Evolutionary conservation across 2,329 filamentous ascomycete genomes (phyloP), one percentile per base, ranked within the genome.

Genomic region (Fusarium piperis): DNA sequence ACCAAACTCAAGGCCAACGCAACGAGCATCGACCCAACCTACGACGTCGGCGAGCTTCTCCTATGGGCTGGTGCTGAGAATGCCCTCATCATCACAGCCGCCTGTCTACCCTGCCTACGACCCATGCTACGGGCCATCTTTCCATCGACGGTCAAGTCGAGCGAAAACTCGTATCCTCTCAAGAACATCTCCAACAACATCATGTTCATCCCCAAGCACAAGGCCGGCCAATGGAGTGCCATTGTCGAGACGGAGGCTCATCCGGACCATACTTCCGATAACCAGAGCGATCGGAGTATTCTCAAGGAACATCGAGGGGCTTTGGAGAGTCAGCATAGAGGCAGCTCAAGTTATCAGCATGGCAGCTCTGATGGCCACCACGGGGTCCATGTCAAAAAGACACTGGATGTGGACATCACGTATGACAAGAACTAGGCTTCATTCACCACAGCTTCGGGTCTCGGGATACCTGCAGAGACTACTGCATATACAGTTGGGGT

Each of bases 181-280:
- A 70, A 70, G 2, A 61, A 70, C 10, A 56, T 72, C 2, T 64
- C 67, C 1, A 72, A 72, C 0, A 70, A 70, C 15, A 48, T 70
- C 16, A 67, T 72, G 56, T 72, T 72, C n/a, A 71, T 72, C 11
- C 66, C 70, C 6, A 72, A 72, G 46, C 48, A 72, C 18, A 72
- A 67, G 18, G 66, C 62, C 15, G 69, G 70, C 0, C 70, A 72
- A 38, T 72, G 70, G 70, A 72, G 59, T n/a, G 66, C 70, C 3
- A 46, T 72, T 6, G 33, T 72, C 2, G 62, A 72, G 36, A 72
- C 62, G 0, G 70, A 72, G 23, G 66, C 59, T 0, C 62, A 60
- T 7, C 70, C 59, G 0, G 70, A 73, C 3, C 44, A 60, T 0
- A 52, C 5, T 1, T 67, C 62, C 0, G 70, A 72, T 20, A 73